These are phyloP conservation scores for Ceratorhiza oryzae-sativae DNA, from an alignment of 1,284 basidiomycete species.

Conservation along the genomic window DNA sequence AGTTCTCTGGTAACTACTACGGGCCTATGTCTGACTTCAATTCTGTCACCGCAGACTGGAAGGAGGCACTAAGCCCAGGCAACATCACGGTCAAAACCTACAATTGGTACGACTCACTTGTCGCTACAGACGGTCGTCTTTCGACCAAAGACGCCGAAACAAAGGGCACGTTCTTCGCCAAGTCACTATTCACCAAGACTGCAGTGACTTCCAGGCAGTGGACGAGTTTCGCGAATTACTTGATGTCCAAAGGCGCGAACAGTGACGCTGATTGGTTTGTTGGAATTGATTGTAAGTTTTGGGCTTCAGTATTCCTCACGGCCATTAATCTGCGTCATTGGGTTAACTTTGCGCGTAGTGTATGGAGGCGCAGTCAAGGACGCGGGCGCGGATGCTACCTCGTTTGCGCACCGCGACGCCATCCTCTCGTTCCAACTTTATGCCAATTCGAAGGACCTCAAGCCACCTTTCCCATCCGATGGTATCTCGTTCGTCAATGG, in stretches of 20 bases:
- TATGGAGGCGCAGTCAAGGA: constrained; percentile 45
- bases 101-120: constrained; percentile 34
- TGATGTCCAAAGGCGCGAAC: constrained; percentile 7
- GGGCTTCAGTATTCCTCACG: too few relatives aligned
- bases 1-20: constrained; percentile 39
- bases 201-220: constrained; percentile 26
- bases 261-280: constrained; percentile 35
- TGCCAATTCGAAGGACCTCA: constrained; percentile 44
- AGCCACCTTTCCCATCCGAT: constrained; percentile 47
- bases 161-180: constrained; percentile 43
- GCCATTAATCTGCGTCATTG: too few relatives aligned
- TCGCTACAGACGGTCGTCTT: constrained; percentile 32
- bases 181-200: constrained; percentile 38
- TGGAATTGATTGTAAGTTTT: constrained; percentile 37
- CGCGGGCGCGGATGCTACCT: constrained; percentile 42
- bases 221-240: constrained; percentile 34
- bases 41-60: constrained; percentile 23
- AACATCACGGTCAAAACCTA: constrained; percentile 30
- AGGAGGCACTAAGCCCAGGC: constrained; percentile 5
- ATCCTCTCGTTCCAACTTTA: constrained; percentile 49
- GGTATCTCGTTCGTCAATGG: constrained; percentile 47
- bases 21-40: constrained; percentile 33
- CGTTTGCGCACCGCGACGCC: constrained; percentile 47
- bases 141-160: constrained; percentile 22
- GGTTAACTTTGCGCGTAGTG: constrained; percentile 15